Percentiles rank a stretch among this genome's conserved stretches.
phyloP scores from a whole-genome alignment of 805 yeast genomes.

The Barnettozyma botsteinii region DNA sequence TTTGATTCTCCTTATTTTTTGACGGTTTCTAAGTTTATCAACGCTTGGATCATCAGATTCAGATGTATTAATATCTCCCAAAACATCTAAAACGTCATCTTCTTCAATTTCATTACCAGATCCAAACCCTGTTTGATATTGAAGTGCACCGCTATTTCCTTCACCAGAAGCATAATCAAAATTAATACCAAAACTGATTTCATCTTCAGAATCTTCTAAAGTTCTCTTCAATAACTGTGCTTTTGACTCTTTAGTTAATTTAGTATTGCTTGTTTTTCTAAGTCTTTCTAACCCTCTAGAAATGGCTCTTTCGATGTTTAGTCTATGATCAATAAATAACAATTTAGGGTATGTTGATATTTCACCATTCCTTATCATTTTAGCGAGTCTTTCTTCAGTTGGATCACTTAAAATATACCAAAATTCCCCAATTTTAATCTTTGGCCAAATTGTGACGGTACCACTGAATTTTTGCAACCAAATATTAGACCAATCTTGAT shows the following conservation, averaged over 20 bases:
- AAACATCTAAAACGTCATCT: too few relatives aligned
- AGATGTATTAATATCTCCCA: too few relatives aligned
- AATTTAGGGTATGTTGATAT: slow-evolving; percentile 60
- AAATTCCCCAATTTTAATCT: slow-evolving; percentile 52
- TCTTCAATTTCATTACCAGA: slow-evolving; percentile 7
- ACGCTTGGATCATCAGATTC: neutral
- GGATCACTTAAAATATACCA: slow-evolving; percentile 66
- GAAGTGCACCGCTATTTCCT: slow-evolving; percentile 2
- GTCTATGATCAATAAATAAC: slow-evolving; percentile 56
- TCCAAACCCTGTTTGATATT: slow-evolving; percentile 13
- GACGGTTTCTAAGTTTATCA: too few relatives aligned
- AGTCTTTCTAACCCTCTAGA: slow-evolving; percentile 40
- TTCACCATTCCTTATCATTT: slow-evolving; percentile 58
- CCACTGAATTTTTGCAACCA: slow-evolving; percentile 75
- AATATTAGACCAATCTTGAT: slow-evolving; percentile 76
- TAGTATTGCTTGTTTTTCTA: slow-evolving; percentile 10
- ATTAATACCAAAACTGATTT: slow-evolving; percentile 1
- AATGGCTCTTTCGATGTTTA: slow-evolving; percentile 60
- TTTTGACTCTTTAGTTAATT: slow-evolving; percentile 1
- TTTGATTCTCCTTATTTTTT: too few relatives aligned
- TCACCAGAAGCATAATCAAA: slow-evolving; percentile 3
- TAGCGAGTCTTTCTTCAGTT: slow-evolving; percentile 46
- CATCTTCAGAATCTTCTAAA: slow-evolving; percentile 12
- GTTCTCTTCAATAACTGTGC: neutral
- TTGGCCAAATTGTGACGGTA: slow-evolving; percentile 72